Base-by-base conservation (phyloP, 2,329 filamentous ascomycete genomes). In the Talaromyces piceae region DNA sequence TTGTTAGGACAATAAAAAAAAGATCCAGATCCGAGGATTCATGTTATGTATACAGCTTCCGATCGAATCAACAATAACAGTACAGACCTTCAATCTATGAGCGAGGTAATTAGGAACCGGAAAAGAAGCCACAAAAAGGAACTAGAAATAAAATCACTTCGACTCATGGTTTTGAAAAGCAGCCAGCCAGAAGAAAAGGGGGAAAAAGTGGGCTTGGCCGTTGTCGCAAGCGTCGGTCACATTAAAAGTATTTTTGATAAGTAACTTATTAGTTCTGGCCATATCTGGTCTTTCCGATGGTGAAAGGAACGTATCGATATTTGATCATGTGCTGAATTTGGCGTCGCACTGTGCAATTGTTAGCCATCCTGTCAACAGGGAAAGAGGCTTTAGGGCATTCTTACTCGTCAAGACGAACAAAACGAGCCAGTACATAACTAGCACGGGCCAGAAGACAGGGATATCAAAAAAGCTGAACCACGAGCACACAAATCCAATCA, bases 251-350 rank as follows among this genome's bases (percentile, higher is more conserved):
- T 33, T 11, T 20, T 20, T 3, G 16, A 3, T 11, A 20, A 7
- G 20, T 9, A 37, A 7, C 30, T 33, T 1, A 27, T 56, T 50
- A 56, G 41, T 49, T 43, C 25, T 66, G 67, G 51, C 73, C 72
- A 70, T 93, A 94, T 67, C 81, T 84, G 57, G 87, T 79, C 81
- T 96, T 96, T 71, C 91, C 91, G 59, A 95, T 83, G 37, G 88
- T 85, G 75, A 96, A 95, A 37, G 91, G 90, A 26, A 95, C 90
- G 68, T 95, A 98, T 74, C 91, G 88, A 77, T 97, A 98, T 78
- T 97, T 98, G 80, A 98, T 91, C 93, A 98, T 98, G 76, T 97
- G 93, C 76, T 98, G 93, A 62, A 98, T 98, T 76, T 98, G 93
- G 78, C 93, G 88, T 73, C 93, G 84, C 93, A 98, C 90, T 95